phyloP scores from a whole-genome alignment of 2,329 filamentous ascomycete genomes.

The Beauveria caledonica region DNA sequence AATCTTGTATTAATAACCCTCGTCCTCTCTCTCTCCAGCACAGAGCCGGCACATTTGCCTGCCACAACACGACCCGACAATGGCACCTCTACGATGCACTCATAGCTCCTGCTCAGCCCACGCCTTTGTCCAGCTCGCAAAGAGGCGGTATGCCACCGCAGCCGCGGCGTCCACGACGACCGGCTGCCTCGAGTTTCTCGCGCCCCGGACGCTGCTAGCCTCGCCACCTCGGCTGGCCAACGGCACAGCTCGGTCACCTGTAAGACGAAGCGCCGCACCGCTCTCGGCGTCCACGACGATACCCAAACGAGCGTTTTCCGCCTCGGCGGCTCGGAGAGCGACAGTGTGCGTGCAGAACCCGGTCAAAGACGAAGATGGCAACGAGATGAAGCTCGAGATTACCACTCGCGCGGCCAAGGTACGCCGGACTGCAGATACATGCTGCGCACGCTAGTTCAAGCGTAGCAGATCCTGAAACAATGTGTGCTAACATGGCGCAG shows the following conservation, averaged over 20 bases:
- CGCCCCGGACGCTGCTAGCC: conserved; percentile 22
- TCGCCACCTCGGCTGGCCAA: conserved; percentile 13
- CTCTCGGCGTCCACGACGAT: conserved; percentile 2
- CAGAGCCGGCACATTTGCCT: not conserved
- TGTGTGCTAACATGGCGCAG: conserved; percentile 24
- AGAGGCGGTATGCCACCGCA: conserved; percentile 22
- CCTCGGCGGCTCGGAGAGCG: conserved; percentile 26
- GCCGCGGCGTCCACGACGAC: conserved; percentile 20
- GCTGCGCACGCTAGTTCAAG: too few relatives aligned
- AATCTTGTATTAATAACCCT: conserved; percentile 8
- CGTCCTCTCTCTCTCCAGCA: not conserved
- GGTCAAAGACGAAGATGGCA: conserved; percentile 70
- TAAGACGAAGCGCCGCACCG: not conserved
- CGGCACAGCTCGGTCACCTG: conserved; percentile 2
- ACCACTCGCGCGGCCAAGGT: conserved; percentile 76
- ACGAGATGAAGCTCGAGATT: conserved; percentile 76
- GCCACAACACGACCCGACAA: conserved; percentile 14
- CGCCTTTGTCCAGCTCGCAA: conserved; percentile 34
- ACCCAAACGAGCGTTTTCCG: conserved; percentile 27
- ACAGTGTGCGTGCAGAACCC: conserved; percentile 59
- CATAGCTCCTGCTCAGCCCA: conserved; percentile 30
- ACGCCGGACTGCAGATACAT: conserved; percentile 19
- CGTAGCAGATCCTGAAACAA: too few relatives aligned
- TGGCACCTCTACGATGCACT: conserved; percentile 30
- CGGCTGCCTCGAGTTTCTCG: conserved; percentile 31